Conservation (phyloP, 2,329 filamentous ascomycete genomes). For the Fusarium sp. region DNA sequence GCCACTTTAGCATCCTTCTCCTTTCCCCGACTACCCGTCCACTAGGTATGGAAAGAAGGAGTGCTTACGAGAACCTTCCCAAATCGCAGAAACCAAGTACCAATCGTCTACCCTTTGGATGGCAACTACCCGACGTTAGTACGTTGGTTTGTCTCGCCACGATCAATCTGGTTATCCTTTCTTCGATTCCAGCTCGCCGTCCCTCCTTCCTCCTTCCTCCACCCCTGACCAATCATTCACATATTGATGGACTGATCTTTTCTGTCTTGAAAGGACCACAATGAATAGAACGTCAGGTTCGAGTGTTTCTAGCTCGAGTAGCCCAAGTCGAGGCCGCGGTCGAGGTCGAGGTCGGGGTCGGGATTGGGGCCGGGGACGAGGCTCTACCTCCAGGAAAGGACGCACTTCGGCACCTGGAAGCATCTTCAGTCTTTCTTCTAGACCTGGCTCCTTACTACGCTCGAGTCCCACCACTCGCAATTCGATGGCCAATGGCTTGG, state of each 20-base stretch:
- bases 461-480: not conserved
- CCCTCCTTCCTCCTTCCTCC: not conserved
- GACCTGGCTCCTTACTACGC: not conserved
- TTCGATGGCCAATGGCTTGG: not conserved
- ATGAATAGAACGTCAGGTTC: constrained; percentile 31
- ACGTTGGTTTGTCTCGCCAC: not conserved
- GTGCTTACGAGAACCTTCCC: not conserved
- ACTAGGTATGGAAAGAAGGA: not conserved
- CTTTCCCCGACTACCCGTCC: not conserved
- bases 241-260: not conserved
- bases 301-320: constrained; percentile 10
- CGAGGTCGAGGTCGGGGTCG: not conserved
- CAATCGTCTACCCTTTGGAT: not conserved
- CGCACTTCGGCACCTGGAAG: not conserved
- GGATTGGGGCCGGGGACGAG: constrained; percentile 6
- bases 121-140: not conserved
- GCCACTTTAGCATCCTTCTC: not conserved
- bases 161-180: not conserved
- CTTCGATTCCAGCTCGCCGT: not conserved
- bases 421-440: constrained; percentile 19
- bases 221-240: not conserved
- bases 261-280: no score
- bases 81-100: not conserved
- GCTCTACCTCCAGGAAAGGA: constrained; percentile 3
- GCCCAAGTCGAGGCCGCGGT: constrained; percentile 10